A percentile compares a stretch with the other conserved stretches of the same genome.
phyloP scores from a whole-genome alignment of 1,139 yeast species.

The Debaryomyces robertsiae region DNA sequence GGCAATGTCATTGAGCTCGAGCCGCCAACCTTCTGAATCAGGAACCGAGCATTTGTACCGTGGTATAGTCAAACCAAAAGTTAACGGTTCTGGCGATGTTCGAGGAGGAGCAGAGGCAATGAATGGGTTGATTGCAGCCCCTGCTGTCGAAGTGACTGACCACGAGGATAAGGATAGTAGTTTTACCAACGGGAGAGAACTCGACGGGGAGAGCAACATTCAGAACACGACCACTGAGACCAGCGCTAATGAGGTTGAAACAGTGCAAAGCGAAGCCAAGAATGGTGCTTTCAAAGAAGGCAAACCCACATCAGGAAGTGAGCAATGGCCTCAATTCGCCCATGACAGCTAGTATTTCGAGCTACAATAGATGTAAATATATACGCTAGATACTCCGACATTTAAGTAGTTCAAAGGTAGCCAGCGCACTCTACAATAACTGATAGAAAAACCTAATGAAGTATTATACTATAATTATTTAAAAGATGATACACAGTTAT shows the following conservation, averaged over 20 bases:
- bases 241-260: conserved; percentile 9
- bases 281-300: conserved; percentile 1
- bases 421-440: too few relatives aligned
- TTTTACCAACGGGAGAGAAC: conserved; percentile 1
- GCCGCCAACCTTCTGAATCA: conserved; percentile 1
- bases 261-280: conserved; percentile 9
- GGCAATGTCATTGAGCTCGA: conserved; percentile 3
- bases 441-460: conserved; percentile 7
- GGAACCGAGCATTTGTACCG: background rate
- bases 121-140: background rate
- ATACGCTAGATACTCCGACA: too few relatives aligned
- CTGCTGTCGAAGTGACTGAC: background rate
- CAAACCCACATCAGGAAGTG: too few relatives aligned
- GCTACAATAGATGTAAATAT: conserved; percentile 4
- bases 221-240: conserved; percentile 3
- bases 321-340: too few relatives aligned
- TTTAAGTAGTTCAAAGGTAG: too few relatives aligned
- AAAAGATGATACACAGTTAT: conserved; percentile 10
- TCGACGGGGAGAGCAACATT: background rate
- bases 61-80: background rate
- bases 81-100: background rate
- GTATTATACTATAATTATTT: conserved; percentile 9
- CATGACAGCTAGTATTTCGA: background rate
- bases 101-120: too few relatives aligned
- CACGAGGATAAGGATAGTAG: conserved; percentile 4